Conservation (phyloP, 495 filamentous ascomycete genomes). For the Astrothelium subdiscretum region DNA sequence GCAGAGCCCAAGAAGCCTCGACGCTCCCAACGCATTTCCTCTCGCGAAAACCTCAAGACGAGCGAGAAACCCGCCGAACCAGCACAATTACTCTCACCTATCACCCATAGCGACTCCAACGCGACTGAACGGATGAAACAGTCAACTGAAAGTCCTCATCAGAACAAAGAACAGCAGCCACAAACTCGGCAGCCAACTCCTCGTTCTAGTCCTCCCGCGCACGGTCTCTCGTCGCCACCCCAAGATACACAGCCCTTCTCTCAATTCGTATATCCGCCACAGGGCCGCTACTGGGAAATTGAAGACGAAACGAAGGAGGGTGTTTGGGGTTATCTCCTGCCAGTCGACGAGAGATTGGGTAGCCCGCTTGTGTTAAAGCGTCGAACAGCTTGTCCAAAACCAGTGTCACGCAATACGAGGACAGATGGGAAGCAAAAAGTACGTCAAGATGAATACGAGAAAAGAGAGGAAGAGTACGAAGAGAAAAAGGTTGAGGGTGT, state of each 20-base stretch:
- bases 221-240: conserved; percentile 54
- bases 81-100: conserved; percentile 64
- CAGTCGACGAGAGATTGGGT: conserved; percentile 56
- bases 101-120: conserved; percentile 57
- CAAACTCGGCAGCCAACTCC: conserved; percentile 36
- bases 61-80: conserved; percentile 41
- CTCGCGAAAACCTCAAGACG: conserved; percentile 32
- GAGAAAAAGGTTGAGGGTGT: conserved; percentile 44
- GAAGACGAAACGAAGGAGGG: conserved; percentile 79
- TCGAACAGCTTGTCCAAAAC: conserved; percentile 50
- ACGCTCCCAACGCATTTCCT: conserved; percentile 46
- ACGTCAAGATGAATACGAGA: conserved; percentile 24
- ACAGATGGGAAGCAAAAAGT: conserved; percentile 26
- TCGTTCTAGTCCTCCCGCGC: conserved; percentile 35
- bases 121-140: conserved; percentile 35
- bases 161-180: conserved; percentile 41
- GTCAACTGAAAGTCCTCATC: conserved; percentile 53
- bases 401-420: conserved; percentile 25
- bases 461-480: conserved; percentile 48
- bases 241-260: conserved; percentile 57
- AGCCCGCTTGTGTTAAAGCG: conserved; percentile 64
- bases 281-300: conserved; percentile 67
- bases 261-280: conserved; percentile 66
- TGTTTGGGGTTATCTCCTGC: conserved; percentile 91
- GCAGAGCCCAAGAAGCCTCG: conserved; percentile 50